These are phyloP conservation scores for Paramecium sexaurelia DNA, from an alignment of 73 alveolate species.

Conservation along the genomic window DNA sequence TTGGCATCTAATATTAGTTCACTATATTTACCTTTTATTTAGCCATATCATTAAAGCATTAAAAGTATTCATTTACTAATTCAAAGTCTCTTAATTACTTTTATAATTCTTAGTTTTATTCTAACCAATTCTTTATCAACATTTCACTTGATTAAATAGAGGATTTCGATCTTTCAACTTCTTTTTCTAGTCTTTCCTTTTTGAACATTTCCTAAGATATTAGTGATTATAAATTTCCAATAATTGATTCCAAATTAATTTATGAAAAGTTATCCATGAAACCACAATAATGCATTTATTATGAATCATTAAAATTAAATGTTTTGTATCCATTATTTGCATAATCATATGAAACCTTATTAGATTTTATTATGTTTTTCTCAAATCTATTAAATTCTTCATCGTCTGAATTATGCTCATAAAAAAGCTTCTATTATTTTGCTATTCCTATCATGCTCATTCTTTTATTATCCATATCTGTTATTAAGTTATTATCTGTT, in stretches of 20 bases:
- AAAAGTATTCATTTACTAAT: not conserved
- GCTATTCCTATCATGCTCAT: constrained; percentile 17
- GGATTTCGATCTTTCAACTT: not conserved
- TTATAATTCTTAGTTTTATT: not conserved
- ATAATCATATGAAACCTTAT: not conserved
- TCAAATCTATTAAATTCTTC: constrained; percentile 11
- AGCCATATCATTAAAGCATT: not conserved
- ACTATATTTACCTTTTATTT: not conserved
- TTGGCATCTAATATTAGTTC: not conserved
- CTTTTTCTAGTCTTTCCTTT: not conserved
- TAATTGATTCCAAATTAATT: not conserved
- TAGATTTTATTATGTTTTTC: not conserved
- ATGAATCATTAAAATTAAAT: not conserved
- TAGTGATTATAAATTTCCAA: not conserved
- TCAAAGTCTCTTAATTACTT: constrained; percentile 4
- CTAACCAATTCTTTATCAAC: not conserved
- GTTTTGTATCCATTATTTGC: not conserved
- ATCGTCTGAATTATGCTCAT: constrained; percentile 10
- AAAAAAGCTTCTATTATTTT: constrained; percentile 9
- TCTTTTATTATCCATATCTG: constrained; percentile 12
- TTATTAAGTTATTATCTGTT: constrained; percentile 8
- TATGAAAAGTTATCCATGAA: constrained; percentile 1
- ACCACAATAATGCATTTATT: constrained; percentile 14
- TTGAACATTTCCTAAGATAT: not conserved
- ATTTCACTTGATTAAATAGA: not conserved